These are phyloP conservation scores for Eimeria necatrix DNA, from an alignment of 169 alveolate species.

Conservation along the genomic window DNA sequence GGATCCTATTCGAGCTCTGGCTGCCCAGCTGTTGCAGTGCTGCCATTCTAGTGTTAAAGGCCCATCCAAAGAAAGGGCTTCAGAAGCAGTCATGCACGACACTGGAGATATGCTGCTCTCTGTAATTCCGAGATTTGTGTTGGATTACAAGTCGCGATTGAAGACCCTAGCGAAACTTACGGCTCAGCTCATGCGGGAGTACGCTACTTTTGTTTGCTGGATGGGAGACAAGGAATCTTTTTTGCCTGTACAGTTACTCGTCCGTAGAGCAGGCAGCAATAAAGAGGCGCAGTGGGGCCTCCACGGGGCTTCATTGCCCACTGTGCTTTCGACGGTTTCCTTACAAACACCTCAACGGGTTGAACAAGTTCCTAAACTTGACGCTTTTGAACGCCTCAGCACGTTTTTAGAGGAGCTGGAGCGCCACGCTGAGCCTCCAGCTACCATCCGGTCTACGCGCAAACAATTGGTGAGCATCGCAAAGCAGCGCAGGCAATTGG, in stretches of 20 bases:
- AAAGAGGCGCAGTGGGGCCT: not conserved
- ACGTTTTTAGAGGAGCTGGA: slow-evolving; percentile 28
- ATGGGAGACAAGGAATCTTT: slow-evolving; percentile 38
- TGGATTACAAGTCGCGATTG: not conserved
- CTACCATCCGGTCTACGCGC: not conserved
- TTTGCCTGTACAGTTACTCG: not conserved
- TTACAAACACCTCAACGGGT: not conserved
- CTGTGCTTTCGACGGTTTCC: not conserved
- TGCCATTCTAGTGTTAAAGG: not conserved
- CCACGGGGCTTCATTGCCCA: slow-evolving; percentile 3
- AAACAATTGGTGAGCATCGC: slow-evolving; percentile 17
- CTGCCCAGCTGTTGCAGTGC: slow-evolving; percentile 53
- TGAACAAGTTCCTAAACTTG: not conserved
- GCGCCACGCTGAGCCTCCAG: slow-evolving; percentile 1
- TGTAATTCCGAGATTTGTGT: slow-evolving; percentile 20
- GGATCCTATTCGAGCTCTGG: slow-evolving; percentile 1
- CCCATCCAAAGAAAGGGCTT: not conserved
- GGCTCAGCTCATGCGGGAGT: slow-evolving; percentile 48
- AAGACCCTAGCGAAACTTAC: not conserved
- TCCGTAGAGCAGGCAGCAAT: slow-evolving; percentile 5
- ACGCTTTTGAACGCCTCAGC: slow-evolving; percentile 30
- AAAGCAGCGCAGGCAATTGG: slow-evolving; percentile 20
- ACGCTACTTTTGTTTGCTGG: slow-evolving; percentile 57
- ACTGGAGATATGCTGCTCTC: slow-evolving; percentile 19
- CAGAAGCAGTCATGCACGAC: not conserved